A percentile compares a stretch with the other conserved stretches of the same genome.
Evolutionary conservation across 306 rosid genomes (phyloP).

Genomic region (Begonia peltatifolia): DNA sequence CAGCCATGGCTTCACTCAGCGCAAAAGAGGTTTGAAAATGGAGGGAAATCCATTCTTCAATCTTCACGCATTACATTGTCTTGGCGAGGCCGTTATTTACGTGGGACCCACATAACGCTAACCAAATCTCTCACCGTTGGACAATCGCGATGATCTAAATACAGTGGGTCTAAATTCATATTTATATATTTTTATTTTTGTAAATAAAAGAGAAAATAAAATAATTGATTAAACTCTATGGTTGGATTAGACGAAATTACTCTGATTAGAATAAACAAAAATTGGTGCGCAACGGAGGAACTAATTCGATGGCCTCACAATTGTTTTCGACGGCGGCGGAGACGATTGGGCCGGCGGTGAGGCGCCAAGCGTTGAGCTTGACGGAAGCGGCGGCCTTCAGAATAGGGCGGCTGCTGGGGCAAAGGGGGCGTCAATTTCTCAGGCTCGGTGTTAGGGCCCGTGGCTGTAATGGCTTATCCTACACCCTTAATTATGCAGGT

Average conservation of each 20-base stretch:
- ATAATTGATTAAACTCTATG: too few species aligned
- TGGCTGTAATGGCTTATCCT: constrained; percentile 83
- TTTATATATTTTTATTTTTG: too few species aligned
- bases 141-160: too few species aligned
- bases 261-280: too few species aligned
- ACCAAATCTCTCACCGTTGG: too few species aligned
- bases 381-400: constrained; percentile 72
- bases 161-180: too few species aligned
- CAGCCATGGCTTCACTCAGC: constrained; percentile 10
- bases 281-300: too few species aligned
- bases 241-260: too few species aligned
- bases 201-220: too few species aligned
- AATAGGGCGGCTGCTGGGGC: constrained; percentile 42
- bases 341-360: constrained; percentile 25
- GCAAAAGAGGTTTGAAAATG: background rate
- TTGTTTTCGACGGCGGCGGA: constrained; percentile 16
- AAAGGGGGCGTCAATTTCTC: constrained; percentile 59
- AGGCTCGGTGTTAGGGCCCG: constrained; percentile 92
- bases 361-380: constrained; percentile 57
- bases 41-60: background rate
- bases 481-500: constrained; percentile 89
- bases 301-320: background rate
- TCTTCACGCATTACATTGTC: too few species aligned
- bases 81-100: too few species aligned
- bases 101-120: too few species aligned